Conservation (phyloP, 768 basidiomycete genomes). For the Tephrocybe sp. region DNA sequence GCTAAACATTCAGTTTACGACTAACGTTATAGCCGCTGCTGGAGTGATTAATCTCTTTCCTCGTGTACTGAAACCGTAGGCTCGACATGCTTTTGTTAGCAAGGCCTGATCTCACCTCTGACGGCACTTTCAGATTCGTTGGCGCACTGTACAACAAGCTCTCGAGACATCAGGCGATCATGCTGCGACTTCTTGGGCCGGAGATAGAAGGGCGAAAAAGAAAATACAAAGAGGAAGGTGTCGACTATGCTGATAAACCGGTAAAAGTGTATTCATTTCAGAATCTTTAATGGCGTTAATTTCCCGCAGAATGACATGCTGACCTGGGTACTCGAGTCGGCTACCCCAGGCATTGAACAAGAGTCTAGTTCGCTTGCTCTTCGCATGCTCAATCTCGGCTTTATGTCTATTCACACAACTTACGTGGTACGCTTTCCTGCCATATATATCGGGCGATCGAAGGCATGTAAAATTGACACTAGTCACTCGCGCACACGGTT, state of each 20-base stretch:
- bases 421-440: constrained; percentile 14
- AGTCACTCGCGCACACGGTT: constrained; percentile 28
- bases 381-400: constrained; percentile 32
- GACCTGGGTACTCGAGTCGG: constrained; percentile 18
- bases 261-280: not conserved
- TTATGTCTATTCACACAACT: constrained; percentile 31
- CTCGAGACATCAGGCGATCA: constrained; percentile 3
- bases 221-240: constrained; percentile 5
- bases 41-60: constrained; percentile 26
- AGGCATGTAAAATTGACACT: not conserved
- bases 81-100: not conserved
- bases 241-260: constrained; percentile 12
- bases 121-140: constrained; percentile 1
- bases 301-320: constrained; percentile 17
- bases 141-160: constrained; percentile 9
- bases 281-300: not conserved
- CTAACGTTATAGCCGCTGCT: constrained; percentile 22
- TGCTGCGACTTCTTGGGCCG: constrained; percentile 3
- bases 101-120: not conserved
- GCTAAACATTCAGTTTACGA: constrained; percentile 25
- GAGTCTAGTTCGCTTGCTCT: constrained; percentile 9
- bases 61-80: constrained; percentile 27
- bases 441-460: not conserved
- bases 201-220: constrained; percentile 8
- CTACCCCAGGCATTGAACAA: constrained; percentile 7